Evolutionary conservation across 1,139 yeast genomes (phyloP).

Genomic region (Blastobotrys aristatus): DNA sequence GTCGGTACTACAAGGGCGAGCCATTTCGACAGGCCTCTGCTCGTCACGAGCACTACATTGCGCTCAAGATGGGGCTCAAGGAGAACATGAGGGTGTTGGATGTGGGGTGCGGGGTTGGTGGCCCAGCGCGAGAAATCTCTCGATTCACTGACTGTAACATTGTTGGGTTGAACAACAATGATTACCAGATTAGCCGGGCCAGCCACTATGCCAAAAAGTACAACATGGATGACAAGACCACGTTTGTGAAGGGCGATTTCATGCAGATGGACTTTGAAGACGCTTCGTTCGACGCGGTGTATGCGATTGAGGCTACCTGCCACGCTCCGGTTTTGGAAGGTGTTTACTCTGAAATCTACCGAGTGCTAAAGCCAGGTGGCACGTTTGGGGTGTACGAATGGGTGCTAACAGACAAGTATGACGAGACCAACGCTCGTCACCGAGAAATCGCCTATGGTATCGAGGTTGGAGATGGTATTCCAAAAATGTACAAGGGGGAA

Average conservation of each 20-base stretch:
- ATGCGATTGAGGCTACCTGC: conserved; percentile 97
- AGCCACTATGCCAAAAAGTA: conserved; percentile 67
- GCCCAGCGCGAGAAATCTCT: conserved; percentile 95
- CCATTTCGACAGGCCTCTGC: conserved; percentile 93
- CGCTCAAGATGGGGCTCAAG: conserved; percentile 73
- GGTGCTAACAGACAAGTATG: conserved; percentile 96
- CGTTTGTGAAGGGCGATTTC: conserved; percentile 94
- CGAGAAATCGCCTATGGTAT: conserved; percentile 95
- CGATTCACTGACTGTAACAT: conserved; percentile 84
- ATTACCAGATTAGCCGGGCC: conserved; percentile 90
- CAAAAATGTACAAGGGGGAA: conserved; percentile 83
- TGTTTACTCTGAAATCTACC: conserved; percentile 90
- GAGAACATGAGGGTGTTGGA: conserved; percentile 87
- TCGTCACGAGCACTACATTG: conserved; percentile 93
- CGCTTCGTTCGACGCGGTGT: conserved; percentile 89
- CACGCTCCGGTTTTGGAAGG: conserved; percentile 97
- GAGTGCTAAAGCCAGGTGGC: conserved; percentile 97
- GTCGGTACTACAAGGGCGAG: conserved; percentile 90
- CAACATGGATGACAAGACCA: conserved; percentile 65
- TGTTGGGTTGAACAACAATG: conserved; percentile 93
- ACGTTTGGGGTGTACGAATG: conserved; percentile 97
- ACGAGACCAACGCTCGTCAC: conserved; percentile 81
- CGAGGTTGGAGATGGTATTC: conserved; percentile 97
- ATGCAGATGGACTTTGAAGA: conserved; percentile 98
- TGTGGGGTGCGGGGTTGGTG: conserved; percentile 99